Base-by-base conservation (phyloP, 2,329 filamentous ascomycete genomes). In the Aureobasidium uvarum region DNA sequence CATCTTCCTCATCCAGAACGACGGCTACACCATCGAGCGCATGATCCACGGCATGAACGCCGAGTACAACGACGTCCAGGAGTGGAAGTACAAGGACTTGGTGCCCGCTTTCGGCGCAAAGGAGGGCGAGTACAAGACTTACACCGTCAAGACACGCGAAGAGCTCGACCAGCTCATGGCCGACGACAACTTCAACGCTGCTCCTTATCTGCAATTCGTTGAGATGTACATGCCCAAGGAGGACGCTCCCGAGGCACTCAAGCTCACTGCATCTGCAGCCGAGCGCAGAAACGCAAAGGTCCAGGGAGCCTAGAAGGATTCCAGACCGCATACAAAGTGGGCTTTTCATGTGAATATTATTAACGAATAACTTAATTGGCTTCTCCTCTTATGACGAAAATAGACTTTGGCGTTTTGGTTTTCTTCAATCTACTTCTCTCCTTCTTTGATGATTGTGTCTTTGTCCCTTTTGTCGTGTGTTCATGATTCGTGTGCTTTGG, bases 161-260 rank as follows among this genome's bases (percentile, higher is more conserved):
- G 67, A 72, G n/a, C 54, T 69, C 23, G 67, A 66, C 25, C 25
- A 46, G 39, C 58, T 69, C 25, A 68, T 69, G 45, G 67, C 58
- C 23, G 64, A 67, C 41, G 67, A 66, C 43, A 67, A 67, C 75
- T 74, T 31, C 62, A 75, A 73, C 25, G 84, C 83, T 48, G 81
- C 83, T 8, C 81, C 75, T 28, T 76, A 74, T 67, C 73, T 83
- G 64, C 79, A 79, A 75, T 87, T 96, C 73, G 91, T 96, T 48
- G 92, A 96, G 80, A 72, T 96, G 58, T 88, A 91, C 72, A 91
- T 96, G 85, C 87, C 86, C 11, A 89, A 85, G 77, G 84, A 92
- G 67, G 91, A 96, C 77, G 90, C 91, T 14, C 60, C 60, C 38
- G 60, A 52, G 36, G 60, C 60, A 28, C 39, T 63, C 45, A 63